These are phyloP conservation scores for Venustampulla echinocandica DNA, from an alignment of 495 filamentous ascomycete genomes.

Conservation along the genomic window DNA sequence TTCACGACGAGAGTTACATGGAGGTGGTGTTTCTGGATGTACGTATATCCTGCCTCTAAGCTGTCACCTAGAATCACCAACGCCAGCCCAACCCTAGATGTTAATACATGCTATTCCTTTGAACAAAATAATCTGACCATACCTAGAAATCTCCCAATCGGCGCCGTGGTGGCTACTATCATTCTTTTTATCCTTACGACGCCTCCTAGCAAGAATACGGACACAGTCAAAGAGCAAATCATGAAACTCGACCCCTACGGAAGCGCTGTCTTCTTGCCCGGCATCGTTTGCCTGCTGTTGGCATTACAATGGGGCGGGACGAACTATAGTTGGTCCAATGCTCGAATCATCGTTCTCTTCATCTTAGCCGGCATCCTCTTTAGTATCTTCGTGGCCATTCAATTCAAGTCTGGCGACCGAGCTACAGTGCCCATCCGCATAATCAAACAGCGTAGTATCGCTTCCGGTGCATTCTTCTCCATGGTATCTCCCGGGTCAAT, in stretches of 20 bases:
- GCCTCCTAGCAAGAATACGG: constrained; percentile 28
- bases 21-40: constrained; percentile 60
- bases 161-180: constrained; percentile 34
- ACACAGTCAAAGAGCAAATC: constrained; percentile 15
- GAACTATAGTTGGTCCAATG: constrained; percentile 32
- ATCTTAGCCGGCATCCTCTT: constrained; percentile 55
- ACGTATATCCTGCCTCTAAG: no score
- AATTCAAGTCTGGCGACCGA: constrained; percentile 57
- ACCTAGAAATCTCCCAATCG: constrained; percentile 57
- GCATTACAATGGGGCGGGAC: constrained; percentile 41
- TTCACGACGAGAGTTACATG: constrained; percentile 55
- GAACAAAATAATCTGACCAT: no score
- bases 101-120: no score
- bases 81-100: no score
- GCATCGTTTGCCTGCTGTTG: constrained; percentile 32
- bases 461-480: constrained; percentile 49
- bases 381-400: constrained; percentile 52
- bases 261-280: constrained; percentile 28
- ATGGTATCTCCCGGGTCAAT: constrained; percentile 55
- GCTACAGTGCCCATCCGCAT: constrained; percentile 72
- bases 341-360: constrained; percentile 33
- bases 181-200: constrained; percentile 40
- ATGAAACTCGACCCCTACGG: constrained; percentile 41
- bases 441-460: constrained; percentile 65
- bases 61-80: no score